Base-by-base conservation (phyloP, 2,329 filamentous ascomycete species). In the Ophiocordyceps camponoti-saundersi region DNA sequence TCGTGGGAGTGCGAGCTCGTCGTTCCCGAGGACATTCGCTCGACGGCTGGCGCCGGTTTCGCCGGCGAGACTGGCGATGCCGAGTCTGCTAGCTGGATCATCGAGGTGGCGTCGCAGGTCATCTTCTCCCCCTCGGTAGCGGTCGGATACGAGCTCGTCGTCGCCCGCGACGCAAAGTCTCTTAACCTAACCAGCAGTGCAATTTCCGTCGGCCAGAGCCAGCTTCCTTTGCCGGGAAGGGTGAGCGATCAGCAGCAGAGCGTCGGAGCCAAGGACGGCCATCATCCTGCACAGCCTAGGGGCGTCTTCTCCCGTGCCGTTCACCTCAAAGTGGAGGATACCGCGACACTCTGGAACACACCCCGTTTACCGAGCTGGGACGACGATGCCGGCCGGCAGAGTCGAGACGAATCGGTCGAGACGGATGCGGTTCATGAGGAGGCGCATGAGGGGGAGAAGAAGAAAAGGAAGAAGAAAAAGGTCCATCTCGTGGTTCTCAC, bases 401-500 rank as follows among this genome's bases (percentile, higher is more conserved):
- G 57, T 60, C 10, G 59, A 65, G 48, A 63, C 58, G 44, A 49
- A 8, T 26, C 57, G 22, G 56, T 57, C 18, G 55, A 65, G 45
- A 63, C 61, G 13, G 62, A 56, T 13, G 56, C 60, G 34, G 47
- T 55, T 26, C 23, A 26, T 26, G 23, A 26, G 49, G 59, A 56
- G 49, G 56, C 55, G 42, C 16, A 32, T 32, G 15, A 23, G 6
- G 45, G 55, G 22, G 49, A 57, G 46, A 54, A 55, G 46, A 49
- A 51, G 22, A 46, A 46, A 46, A 53, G 65, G 52, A 83, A 80
- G 59, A 73, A 74, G 53, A 87, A 86, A 64, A 90, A 82, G 53
- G 72, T 98, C 2, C 92, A 98, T 60, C 69, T 98, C 41, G 92
- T 98, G 22, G 72, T 98, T 32, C 66, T 98, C 45, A 96, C 92